Conservation (phyloP, 2,329 filamentous ascomycete genomes). For the Herpotrichia juniperi region DNA sequence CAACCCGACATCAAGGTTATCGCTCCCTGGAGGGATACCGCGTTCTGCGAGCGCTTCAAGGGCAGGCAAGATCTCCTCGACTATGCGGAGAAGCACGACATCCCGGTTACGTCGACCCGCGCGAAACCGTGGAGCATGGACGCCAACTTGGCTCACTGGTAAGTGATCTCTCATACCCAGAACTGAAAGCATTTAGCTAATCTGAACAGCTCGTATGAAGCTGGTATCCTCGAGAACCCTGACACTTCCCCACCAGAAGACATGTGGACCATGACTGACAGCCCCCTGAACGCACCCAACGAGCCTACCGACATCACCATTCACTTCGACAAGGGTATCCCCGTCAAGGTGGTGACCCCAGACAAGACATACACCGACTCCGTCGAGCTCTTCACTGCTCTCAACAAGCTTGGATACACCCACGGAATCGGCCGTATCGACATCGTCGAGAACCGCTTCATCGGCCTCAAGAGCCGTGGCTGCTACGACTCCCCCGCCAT, state of each 20-base stretch:
- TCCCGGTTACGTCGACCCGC: constrained; percentile 76
- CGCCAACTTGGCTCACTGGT: constrained; percentile 73
- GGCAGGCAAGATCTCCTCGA: constrained; percentile 76
- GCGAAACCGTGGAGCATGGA: constrained; percentile 73
- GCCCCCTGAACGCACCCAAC: constrained; percentile 73
- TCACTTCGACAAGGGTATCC: constrained; percentile 76
- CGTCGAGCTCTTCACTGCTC: constrained; percentile 73
- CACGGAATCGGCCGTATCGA: constrained; percentile 82
- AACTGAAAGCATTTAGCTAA: background rate
- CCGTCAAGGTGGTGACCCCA: constrained; percentile 66
- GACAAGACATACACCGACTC: constrained; percentile 69
- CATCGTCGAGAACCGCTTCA: constrained; percentile 82
- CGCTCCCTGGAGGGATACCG: constrained; percentile 74
- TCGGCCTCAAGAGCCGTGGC: constrained; percentile 79
- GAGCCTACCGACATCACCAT: constrained; percentile 73
- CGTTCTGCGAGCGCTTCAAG: constrained; percentile 73
- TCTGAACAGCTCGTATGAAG: constrained; percentile 70
- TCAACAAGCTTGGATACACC: constrained; percentile 73
- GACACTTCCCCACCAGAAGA: constrained; percentile 71
- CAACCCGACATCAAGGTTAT: constrained; percentile 73
- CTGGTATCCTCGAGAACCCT: constrained; percentile 71
- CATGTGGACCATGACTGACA: constrained; percentile 79
- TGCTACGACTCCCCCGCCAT: constrained; percentile 70
- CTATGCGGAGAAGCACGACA: constrained; percentile 70
- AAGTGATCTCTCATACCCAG: background rate